Evolutionary conservation across 192 early-diverging fungal genomes (phyloP).

Genomic region (Coemansia sp.): DNA sequence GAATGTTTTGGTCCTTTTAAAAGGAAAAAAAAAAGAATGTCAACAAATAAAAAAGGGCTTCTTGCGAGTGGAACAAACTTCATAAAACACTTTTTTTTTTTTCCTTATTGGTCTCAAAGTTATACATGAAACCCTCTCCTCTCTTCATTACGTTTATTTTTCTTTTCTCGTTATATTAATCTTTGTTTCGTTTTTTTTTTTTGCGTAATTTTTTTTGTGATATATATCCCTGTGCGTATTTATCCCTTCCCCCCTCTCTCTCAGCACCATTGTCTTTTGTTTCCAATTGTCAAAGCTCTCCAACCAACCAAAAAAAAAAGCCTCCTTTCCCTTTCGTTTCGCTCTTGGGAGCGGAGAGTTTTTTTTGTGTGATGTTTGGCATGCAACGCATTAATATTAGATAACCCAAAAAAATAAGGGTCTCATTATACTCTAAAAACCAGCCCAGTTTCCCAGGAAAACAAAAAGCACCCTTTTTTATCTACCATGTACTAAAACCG

Average conservation of each 20-base stretch:
- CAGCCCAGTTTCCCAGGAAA: no score
- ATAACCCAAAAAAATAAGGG: not conserved
- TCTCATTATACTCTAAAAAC: no score
- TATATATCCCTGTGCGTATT: not conserved
- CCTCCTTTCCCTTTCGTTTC: not conserved
- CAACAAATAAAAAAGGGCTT: not conserved
- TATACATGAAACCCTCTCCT: not conserved
- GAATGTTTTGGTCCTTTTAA: conserved; percentile 9
- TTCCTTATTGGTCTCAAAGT: not conserved
- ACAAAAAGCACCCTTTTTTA: not conserved
- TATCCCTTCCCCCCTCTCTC: no score
- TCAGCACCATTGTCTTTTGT: not conserved
- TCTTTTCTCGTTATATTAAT: not conserved
- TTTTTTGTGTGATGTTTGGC: no score
- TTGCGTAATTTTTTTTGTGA: not conserved
- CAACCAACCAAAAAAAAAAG: no score
- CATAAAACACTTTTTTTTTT: no score
- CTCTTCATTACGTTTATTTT: not conserved
- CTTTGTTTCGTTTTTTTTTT: not conserved
- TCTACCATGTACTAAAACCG: not conserved
- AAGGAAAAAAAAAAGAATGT: not conserved
- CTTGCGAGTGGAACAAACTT: no score
- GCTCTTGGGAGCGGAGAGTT: no score
- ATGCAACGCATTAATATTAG: not conserved
- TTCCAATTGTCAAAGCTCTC: not conserved